Conservation (phyloP, 2,329 filamentous ascomycete species). For the Phyllosticta ampelicida region DNA sequence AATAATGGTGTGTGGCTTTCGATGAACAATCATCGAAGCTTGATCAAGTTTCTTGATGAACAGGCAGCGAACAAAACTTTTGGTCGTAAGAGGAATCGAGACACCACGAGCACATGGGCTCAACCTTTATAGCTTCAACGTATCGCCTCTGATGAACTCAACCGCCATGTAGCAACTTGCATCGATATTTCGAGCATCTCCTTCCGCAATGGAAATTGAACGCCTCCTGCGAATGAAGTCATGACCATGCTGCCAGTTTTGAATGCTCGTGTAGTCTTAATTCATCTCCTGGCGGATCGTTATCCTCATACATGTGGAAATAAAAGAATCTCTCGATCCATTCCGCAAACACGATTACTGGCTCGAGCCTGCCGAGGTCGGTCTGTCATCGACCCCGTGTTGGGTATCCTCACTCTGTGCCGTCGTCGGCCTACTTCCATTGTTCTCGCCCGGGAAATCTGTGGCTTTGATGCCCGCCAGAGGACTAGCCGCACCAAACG, state of each 20-base stretch:
- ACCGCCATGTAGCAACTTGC: too few relatives aligned
- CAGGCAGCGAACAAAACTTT: too few relatives aligned
- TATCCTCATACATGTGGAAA: neutral
- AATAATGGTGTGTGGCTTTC: too few relatives aligned
- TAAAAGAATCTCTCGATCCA: neutral
- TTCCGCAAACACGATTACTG: neutral
- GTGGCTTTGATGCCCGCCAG: constrained; percentile 29
- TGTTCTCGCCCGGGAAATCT: constrained; percentile 10
- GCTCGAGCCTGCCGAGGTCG: constrained; percentile 4
- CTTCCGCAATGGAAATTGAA: neutral
- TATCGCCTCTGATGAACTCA: too few relatives aligned
- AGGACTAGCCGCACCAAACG: constrained; percentile 24
- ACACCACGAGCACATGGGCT: too few relatives aligned
- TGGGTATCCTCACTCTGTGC: constrained; percentile 11
- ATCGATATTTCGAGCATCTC: neutral
- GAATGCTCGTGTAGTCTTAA: neutral
- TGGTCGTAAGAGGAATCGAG: too few relatives aligned
- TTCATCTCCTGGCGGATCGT: neutral
- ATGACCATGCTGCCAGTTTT: neutral
- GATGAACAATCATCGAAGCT: too few relatives aligned
- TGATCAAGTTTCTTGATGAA: too few relatives aligned
- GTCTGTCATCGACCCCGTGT: constrained; percentile 3
- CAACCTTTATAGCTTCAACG: too few relatives aligned
- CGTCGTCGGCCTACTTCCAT: constrained; percentile 5
- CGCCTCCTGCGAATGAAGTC: neutral